Percentiles rank a stretch among this genome's conserved stretches.
phyloP scores from a whole-genome alignment of 805 yeast genomes.

The Candida nitratophila region DNA sequence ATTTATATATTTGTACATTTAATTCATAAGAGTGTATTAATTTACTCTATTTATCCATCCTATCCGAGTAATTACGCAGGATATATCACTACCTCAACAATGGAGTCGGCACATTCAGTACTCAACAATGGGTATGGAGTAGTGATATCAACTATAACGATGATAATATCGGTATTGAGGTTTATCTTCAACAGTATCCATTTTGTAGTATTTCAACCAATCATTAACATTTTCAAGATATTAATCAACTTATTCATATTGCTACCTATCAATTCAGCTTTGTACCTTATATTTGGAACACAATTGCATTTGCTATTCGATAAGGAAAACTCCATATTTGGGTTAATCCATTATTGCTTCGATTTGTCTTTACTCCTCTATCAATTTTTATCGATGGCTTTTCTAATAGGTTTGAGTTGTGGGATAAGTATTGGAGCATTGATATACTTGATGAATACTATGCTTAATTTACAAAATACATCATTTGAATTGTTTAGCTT shows the following conservation, averaged over 20 bases:
- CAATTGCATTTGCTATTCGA: not conserved
- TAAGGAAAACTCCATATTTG: not conserved
- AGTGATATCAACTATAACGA: not conserved
- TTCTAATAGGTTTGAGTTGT: constrained; percentile 13
- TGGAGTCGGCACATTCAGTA: too few relatives aligned
- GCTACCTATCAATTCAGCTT: not conserved
- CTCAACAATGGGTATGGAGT: too few relatives aligned
- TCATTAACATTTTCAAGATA: not conserved
- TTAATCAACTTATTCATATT: not conserved
- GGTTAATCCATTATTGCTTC: not conserved
- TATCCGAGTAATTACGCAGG: too few relatives aligned
- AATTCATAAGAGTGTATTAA: too few relatives aligned
- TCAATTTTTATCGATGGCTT: constrained; percentile 16
- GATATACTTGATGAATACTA: constrained; percentile 10
- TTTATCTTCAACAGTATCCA: not conserved
- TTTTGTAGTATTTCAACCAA: not conserved
- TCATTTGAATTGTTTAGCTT: constrained; percentile 6
- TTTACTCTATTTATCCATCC: too few relatives aligned
- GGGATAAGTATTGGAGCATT: constrained; percentile 14
- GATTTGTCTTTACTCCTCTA: constrained; percentile 10
- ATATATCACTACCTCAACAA: too few relatives aligned
- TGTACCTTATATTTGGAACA: not conserved
- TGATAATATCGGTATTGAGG: not conserved
- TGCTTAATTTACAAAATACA: constrained; percentile 6
- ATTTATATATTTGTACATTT: too few relatives aligned